Evolutionary conservation across 1,284 basidiomycete genomes (phyloP), one percentile per base, ranked within the genome.

Genomic region (Cystobasidiaceae sp.): DNA sequence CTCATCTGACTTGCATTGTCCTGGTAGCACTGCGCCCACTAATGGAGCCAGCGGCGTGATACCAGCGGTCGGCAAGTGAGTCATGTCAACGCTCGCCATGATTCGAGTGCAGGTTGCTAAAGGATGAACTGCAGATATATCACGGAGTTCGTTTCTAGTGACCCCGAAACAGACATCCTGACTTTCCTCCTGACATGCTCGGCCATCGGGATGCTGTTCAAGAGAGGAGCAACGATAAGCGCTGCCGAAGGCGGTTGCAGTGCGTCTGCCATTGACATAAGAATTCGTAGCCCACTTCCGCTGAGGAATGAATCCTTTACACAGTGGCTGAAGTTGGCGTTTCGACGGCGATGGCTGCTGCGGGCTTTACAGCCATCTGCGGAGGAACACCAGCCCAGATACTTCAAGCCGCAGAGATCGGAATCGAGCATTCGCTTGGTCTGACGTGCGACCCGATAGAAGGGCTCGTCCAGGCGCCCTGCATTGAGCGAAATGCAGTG

Each of bases 131-230:
- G 15, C 19, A 41, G 39, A 76, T 94, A 93, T 72, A 85, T 92
- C 54, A 77, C 88, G 28, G 91, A 93, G 83, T 94, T 94, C 77
- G 82, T 92, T 61, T 90, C 86, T 68, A 90, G 93, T 73, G 90
- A 93, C 74, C 88, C 86, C 0, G 87, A 92, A 74, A 88, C 88
- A 73, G 87, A 87, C 65, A 82, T 93, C 11, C 82, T 86, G 76
- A 96, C 92, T 0, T 93, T 93, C 77, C 75, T 93, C 48, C 79
- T 93, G 60, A 92, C 89, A 2, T 52, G 37, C 9, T 63, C 73
- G 84, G 92, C 93, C 1, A 80, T 97, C 60, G 93, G 93, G 3
- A 97, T 97, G 94, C 80, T 97, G 19, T 97, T 94, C 81, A 97
- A 97, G 76, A 84, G 93, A 60, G 93, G 93, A 23, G 93, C 92